Percentiles rank a stretch among this genome's conserved stretches.
phyloP scores from a whole-genome alignment of 129 eudicot species.

The Pseudognaphalium luteoalbum region DNA sequence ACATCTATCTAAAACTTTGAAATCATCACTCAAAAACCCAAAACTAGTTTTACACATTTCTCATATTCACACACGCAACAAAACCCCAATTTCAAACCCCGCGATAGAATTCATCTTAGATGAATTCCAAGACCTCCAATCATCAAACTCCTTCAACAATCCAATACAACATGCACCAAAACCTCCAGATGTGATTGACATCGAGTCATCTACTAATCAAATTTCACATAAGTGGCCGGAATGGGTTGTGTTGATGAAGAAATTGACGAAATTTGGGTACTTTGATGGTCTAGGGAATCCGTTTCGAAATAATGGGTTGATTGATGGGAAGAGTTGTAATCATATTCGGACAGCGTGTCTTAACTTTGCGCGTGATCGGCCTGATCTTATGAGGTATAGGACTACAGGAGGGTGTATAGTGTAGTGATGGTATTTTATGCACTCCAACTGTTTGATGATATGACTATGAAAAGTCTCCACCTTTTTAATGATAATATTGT shows the following conservation, averaged over 20 bases:
- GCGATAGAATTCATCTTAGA: conserved; percentile 55
- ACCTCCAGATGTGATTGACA: neutral
- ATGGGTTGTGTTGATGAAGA: conserved; percentile 71
- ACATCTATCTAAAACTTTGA: conserved; percentile 28
- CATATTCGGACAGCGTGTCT: conserved; percentile 64
- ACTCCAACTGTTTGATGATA: conserved; percentile 44
- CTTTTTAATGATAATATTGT: neutral
- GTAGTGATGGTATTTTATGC: neutral
- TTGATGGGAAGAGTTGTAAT: conserved; percentile 51
- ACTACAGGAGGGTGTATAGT: neutral
- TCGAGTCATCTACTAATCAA: conserved; percentile 14
- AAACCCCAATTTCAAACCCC: conserved; percentile 38
- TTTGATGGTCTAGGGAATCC: conserved; percentile 50
- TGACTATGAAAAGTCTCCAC: conserved; percentile 6
- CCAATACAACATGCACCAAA: conserved; percentile 19
- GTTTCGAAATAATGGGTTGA: conserved; percentile 32
- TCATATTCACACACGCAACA: conserved; percentile 32
- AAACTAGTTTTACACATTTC: conserved; percentile 12
- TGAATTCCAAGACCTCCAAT: conserved; percentile 33
- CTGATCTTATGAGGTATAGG: conserved; percentile 56
- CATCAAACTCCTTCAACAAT: conserved; percentile 24
- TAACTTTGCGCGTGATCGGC: conserved; percentile 63
- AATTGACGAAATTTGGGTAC: conserved; percentile 52
- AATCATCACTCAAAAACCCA: conserved; percentile 30
- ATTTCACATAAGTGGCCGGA: conserved; percentile 66